Evolutionary conservation across 371 early-diverging fungal species (phyloP), one percentile per base, ranked within the genome.

Genomic region (Mucor indicus): DNA sequence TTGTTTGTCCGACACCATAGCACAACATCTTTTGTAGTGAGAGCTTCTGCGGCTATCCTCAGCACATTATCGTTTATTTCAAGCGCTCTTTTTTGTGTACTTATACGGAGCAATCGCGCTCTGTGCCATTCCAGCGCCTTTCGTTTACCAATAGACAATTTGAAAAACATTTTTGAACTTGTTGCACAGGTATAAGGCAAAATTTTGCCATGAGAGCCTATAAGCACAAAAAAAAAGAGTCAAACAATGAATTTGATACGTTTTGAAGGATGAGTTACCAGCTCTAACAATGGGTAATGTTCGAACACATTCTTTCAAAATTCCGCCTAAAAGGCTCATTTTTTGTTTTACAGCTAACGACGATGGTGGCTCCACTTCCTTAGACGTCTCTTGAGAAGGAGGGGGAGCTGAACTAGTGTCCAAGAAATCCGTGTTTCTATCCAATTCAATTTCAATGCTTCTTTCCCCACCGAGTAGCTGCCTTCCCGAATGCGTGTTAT

Each of bases 381-480:
- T 35, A 25, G 13, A 5, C n/a, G n/a, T n/a, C 16, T 53, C 21
- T 10, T 19, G 35, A 24, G 19, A 22, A 6, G 19, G 37, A n/a
- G n/a, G 27, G 9, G 55, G 48, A 11, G 38, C 42, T 4, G 55
- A 36, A 9, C 30, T 38, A 21, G 44, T 54, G 16, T 76, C 72
- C 21, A 64, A 60, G 41, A 92, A 91, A 30, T 77, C 75, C 1
- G 93, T 93, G 49, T 87, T 82, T 24, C 90, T 72, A 60, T 92
- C 93, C 22, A 95, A 61, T 55, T 92, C 90, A 36, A 95, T 60
- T 51, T 93, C 96, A 25, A 89, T 79, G 21, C 73, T 72, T 24
- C 79, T 68, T 53, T 95, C 94, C 2, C 77, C 58, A 2, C 91
- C 92, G 9, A 84, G 64, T 11, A 85, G 73, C 50, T 88, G 86